Percentiles rank a stretch among this genome's conserved stretches.
Evolutionary conservation across 2,329 filamentous ascomycete species (phyloP).

Genomic region (Curvularia lunata): DNA sequence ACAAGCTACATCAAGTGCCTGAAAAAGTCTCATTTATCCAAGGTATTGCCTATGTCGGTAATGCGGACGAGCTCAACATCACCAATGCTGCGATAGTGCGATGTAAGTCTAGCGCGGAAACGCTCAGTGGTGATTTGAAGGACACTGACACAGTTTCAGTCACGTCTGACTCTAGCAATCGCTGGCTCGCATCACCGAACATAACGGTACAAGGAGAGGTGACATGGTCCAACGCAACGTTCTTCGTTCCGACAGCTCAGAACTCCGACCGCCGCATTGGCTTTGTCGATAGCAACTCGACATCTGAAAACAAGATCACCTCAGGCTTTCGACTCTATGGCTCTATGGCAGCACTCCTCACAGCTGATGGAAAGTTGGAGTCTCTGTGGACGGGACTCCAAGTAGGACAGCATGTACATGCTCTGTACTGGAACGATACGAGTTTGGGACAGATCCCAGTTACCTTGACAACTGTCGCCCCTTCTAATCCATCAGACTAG

Average conservation of each 20-base stretch:
- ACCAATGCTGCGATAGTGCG: background rate
- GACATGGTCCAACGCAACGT: background rate
- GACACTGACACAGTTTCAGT: background rate
- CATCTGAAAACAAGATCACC: background rate
- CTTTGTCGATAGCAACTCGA: background rate
- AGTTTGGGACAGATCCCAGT: background rate
- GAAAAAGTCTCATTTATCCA: background rate
- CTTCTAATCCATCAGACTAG: background rate
- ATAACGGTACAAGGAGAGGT: background rate
- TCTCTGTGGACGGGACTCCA: background rate
- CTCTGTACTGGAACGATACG: background rate
- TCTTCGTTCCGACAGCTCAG: background rate
- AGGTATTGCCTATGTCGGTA: background rate
- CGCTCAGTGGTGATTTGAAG: background rate
- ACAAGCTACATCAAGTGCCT: background rate
- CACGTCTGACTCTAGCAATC: background rate
- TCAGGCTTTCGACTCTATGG: background rate
- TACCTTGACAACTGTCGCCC: background rate
- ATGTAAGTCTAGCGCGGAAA: background rate
- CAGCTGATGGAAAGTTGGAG: background rate
- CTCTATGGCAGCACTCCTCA: background rate
- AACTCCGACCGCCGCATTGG: background rate
- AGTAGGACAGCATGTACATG: background rate
- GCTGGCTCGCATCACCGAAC: background rate
- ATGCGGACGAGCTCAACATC: background rate